Percentiles rank a stretch among this genome's conserved stretches.
Evolutionary conservation across 2,329 filamentous ascomycete genomes (phyloP).

Genomic region (Colletotrichum shisoi): DNA sequence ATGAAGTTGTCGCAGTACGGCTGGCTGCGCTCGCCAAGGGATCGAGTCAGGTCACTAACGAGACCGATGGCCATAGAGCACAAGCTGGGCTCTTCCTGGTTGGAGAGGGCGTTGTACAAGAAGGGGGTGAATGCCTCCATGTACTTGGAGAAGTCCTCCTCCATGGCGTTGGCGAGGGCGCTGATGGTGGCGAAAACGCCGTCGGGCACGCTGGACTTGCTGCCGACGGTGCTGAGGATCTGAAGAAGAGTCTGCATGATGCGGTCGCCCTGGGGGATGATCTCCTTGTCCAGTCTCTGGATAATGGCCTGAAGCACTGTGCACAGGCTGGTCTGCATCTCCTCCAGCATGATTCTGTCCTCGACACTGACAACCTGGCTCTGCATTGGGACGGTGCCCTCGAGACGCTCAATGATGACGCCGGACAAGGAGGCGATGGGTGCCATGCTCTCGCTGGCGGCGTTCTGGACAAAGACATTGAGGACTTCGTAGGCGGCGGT

Average conservation of each 20-base stretch:
- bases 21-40: conserved; percentile 86
- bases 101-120: conserved; percentile 91
- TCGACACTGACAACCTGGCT: conserved; percentile 95
- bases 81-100: conserved; percentile 92
- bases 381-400: conserved; percentile 89
- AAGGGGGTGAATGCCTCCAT: conserved; percentile 95
- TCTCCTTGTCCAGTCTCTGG: conserved; percentile 87
- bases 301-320: conserved; percentile 93
- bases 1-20: conserved; percentile 97
- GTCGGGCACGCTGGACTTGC: conserved; percentile 94
- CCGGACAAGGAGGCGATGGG: conserved; percentile 84
- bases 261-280: conserved; percentile 86
- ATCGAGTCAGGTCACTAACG: conserved; percentile 94
- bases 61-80: conserved; percentile 98
- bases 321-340: conserved; percentile 95
- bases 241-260: conserved; percentile 92
- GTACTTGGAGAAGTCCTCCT: conserved; percentile 94
- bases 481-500: conserved; percentile 97
- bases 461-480: conserved; percentile 90
- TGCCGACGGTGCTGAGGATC: conserved; percentile 76
- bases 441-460: conserved; percentile 83
- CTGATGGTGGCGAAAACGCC: conserved; percentile 92
- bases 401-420: conserved; percentile 87
- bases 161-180: conserved; percentile 87
- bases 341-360: conserved; percentile 92